phyloP scores from a whole-genome alignment of 2,329 filamentous ascomycete genomes.

The Hypoxylon sp. region DNA sequence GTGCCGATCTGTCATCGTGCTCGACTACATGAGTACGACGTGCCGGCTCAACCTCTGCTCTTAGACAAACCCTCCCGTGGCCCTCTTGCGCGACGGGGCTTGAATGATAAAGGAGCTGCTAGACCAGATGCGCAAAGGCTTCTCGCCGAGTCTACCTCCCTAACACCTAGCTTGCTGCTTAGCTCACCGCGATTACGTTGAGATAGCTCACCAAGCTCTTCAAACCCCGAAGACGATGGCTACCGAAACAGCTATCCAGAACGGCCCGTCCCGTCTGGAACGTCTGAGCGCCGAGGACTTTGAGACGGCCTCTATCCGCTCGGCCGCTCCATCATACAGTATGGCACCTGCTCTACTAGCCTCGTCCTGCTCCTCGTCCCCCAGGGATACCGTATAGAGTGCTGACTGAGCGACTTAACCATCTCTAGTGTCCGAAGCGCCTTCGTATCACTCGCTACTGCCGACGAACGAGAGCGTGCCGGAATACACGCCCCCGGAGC shows the following conservation, averaged over 20 bases:
- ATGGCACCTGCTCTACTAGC: constrained; percentile 42
- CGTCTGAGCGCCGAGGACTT: constrained; percentile 61
- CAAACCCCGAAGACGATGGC: constrained; percentile 36
- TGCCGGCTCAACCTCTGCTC: constrained; percentile 20
- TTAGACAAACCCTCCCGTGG: constrained; percentile 1
- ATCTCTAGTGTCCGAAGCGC: constrained; percentile 67
- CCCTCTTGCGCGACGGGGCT: constrained; percentile 10
- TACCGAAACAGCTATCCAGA: constrained; percentile 39
- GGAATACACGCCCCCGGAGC: constrained; percentile 55
- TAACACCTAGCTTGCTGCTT: constrained; percentile 13
- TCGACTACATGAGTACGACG: constrained; percentile 27
- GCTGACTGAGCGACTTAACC: constrained; percentile 30
- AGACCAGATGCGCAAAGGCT: constrained; percentile 33
- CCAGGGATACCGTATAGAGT: not conserved
- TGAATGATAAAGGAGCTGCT: constrained; percentile 28
- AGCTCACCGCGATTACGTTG: constrained; percentile 10
- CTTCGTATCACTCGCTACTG: constrained; percentile 67
- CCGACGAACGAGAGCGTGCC: constrained; percentile 58
- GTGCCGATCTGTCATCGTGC: constrained; percentile 25
- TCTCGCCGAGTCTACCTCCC: constrained; percentile 32
- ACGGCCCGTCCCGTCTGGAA: constrained; percentile 35
- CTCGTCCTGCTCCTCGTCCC: not conserved
- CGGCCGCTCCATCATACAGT: constrained; percentile 74
- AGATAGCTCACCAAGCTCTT: too few relatives aligned
- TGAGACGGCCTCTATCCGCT: constrained; percentile 72